These are phyloP conservation scores for Tremellales sp. DNA, from an alignment of 1,284 basidiomycete species.

Conservation along the genomic window DNA sequence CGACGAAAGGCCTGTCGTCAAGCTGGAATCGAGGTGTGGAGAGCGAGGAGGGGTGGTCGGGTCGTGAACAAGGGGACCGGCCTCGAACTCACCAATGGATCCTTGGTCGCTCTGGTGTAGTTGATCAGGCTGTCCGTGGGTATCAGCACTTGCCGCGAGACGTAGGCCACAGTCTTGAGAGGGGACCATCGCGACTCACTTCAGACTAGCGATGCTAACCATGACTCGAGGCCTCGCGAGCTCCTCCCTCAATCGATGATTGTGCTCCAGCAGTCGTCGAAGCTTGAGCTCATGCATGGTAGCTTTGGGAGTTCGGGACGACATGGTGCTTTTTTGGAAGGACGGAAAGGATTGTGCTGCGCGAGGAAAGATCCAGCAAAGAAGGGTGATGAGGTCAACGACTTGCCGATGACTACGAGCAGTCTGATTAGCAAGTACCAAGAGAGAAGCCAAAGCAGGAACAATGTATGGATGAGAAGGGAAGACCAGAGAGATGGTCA, in stretches of 20 bases:
- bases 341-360: no score
- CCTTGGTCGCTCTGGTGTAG: conserved; percentile 86
- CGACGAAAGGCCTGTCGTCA: no score
- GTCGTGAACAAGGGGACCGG: conserved; percentile 8
- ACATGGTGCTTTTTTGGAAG: conserved; percentile 16
- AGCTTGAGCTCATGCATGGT: conserved; percentile 96
- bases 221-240: conserved; percentile 79
- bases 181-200: conserved; percentile 23
- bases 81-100: conserved; percentile 66
- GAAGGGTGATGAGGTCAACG: no score
- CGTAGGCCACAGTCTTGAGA: background rate
- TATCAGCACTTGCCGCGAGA: background rate
- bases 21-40: no score
- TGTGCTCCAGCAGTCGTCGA: conserved; percentile 86
- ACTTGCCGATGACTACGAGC: no score
- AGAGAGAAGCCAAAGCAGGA: no score
- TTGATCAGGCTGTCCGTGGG: conserved; percentile 67
- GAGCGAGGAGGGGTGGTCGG: no score
- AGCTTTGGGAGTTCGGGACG: conserved; percentile 36
- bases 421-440: no score
- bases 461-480: no score
- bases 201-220: conserved; percentile 78
- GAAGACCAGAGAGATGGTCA: no score
- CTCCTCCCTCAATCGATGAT: conserved; percentile 87
- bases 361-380: no score